Conservation (phyloP, 441 rosid genomes). For the Corymbia citriodora region DNA sequence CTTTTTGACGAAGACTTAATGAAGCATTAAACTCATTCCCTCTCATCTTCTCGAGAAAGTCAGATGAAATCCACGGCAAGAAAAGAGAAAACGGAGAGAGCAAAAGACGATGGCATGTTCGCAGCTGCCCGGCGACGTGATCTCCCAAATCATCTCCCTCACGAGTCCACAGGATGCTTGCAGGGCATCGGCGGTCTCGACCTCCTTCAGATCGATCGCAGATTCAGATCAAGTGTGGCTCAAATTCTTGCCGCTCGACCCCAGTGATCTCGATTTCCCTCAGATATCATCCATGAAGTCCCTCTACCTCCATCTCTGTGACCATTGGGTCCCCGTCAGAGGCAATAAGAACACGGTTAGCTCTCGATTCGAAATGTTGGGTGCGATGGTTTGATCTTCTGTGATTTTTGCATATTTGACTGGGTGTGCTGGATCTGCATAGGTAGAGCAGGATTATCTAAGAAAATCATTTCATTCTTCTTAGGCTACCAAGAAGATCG, state of each 20-base stretch:
- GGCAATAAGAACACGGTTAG: neutral
- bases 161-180: neutral
- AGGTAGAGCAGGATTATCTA: neutral
- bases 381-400: neutral
- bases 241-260: neutral
- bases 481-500: neutral
- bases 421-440: neutral
- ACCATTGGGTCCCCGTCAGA: accelerated
- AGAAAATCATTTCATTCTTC: neutral
- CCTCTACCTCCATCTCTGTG: neutral
- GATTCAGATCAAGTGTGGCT: neutral
- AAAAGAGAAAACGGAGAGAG: neutral
- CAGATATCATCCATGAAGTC: neutral
- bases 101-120: too few species aligned
- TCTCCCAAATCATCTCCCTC: neutral
- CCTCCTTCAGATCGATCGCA: neutral
- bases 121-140: neutral
- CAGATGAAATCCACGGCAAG: neutral
- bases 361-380: neutral
- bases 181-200: neutral
- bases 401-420: neutral
- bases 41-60: neutral
- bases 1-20: neutral
- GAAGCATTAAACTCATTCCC: neutral
- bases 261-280: accelerated